Conservation (phyloP, 164 flowering plant species). For the Piper betle region DNA sequence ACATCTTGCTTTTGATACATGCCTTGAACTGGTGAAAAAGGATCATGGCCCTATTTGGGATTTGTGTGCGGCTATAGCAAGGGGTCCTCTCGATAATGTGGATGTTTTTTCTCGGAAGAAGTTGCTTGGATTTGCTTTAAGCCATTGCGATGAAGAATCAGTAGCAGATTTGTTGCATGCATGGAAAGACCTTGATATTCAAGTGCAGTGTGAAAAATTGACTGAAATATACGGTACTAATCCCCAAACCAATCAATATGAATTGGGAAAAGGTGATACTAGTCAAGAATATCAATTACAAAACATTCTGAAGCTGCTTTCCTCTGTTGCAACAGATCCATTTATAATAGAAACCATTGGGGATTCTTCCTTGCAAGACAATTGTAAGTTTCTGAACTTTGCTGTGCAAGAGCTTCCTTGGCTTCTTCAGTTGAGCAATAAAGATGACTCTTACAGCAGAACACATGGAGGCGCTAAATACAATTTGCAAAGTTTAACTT, state of each 20-base stretch:
- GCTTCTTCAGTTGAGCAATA: conserved; percentile 62
- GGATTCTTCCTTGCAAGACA: conserved; percentile 50
- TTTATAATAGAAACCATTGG: conserved; percentile 27
- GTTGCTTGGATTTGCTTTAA: conserved; percentile 81
- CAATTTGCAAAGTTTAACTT: conserved; percentile 28
- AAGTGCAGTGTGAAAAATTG: conserved; percentile 65
- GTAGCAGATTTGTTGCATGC: conserved; percentile 76
- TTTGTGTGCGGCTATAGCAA: conserved; percentile 91
- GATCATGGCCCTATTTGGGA: conserved; percentile 93
- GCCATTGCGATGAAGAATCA: conserved; percentile 92
- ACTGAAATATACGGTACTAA: conserved; percentile 37
- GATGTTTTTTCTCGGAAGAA: conserved; percentile 64
- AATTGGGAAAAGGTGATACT: conserved; percentile 5
- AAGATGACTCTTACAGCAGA: conserved; percentile 25
- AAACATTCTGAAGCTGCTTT: conserved; percentile 25
- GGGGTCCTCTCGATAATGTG: conserved; percentile 88
- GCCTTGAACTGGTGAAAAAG: conserved; percentile 73
- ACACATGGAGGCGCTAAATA: conserved; percentile 9
- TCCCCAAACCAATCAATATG: conserved; percentile 20
- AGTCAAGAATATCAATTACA: conserved; percentile 25
- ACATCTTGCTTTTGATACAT: conserved; percentile 85
- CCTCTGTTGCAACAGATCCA: conserved; percentile 38
- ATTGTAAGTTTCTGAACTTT: conserved; percentile 58
- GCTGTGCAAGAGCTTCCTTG: conserved; percentile 73
- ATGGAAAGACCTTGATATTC: conserved; percentile 94